phyloP scores from a whole-genome alignment of 768 basidiomycete species.

The Leucosporidium creatinivorum region DNA sequence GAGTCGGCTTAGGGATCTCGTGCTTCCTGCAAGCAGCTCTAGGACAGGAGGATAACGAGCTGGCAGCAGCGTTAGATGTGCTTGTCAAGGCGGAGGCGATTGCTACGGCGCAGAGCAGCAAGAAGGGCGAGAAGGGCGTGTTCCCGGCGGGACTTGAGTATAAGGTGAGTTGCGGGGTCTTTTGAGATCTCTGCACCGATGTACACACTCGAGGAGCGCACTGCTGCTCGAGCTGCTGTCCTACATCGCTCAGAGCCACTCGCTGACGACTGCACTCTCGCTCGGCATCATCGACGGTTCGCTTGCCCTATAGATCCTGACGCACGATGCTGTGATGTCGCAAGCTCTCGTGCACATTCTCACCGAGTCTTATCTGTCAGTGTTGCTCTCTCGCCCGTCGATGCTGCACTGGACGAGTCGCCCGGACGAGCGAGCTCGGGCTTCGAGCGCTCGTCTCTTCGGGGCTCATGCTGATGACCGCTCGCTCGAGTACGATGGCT shows the following conservation, averaged over 20 bases:
- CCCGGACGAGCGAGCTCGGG: no score
- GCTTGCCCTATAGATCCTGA: neutral
- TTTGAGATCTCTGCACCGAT: neutral
- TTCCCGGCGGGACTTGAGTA: slow-evolving; percentile 19
- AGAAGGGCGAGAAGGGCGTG: slow-evolving; percentile 7
- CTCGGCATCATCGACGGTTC: neutral
- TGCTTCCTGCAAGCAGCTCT: slow-evolving; percentile 15
- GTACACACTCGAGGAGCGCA: no score
- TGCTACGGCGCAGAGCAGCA: neutral
- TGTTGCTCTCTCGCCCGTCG: neutral
- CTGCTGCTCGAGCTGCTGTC: no score
- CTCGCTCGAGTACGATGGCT: neutral
- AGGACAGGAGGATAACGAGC: slow-evolving; percentile 20
- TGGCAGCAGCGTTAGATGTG: neutral
- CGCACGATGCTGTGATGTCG: slow-evolving; percentile 15
- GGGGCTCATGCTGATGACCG: no score
- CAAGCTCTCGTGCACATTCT: slow-evolving; percentile 21
- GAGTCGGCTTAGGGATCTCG: slow-evolving; percentile 14
- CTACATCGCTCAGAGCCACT: neutral
- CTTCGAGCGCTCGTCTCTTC: no score
- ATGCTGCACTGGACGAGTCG: neutral
- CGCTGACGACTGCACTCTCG: neutral
- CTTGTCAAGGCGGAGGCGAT: slow-evolving; percentile 10
- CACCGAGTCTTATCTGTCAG: slow-evolving; percentile 13
- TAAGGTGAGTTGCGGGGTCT: slow-evolving; percentile 14